Evolutionary conservation across 495 filamentous ascomycete species (phyloP), one percentile per base, ranked within the genome.

Genomic region (Zalerion maritima): DNA sequence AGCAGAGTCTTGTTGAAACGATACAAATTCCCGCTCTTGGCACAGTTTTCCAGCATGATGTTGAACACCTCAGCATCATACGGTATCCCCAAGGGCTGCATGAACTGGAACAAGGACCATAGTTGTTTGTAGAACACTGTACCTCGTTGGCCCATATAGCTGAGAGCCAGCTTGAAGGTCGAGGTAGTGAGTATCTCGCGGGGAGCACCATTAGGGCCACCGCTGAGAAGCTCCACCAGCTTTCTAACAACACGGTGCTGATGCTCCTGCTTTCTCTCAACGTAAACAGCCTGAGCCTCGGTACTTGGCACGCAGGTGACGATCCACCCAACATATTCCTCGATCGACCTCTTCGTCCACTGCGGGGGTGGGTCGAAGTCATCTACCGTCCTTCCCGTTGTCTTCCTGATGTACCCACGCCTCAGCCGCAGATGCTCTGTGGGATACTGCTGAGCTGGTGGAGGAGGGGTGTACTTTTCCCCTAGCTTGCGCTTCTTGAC

Each of bases 151-250:
- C 12, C 24, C 15, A 60, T 44, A 31, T 39, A 60, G 2, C 19
- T 17, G 20, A 64, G 37, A 17, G 55, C 58, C 31, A 54, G 34
- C 31, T 58, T 60, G 31, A 57, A 36, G 13, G 54, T 50, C 12
- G 46, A 37, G 5, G 37, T 21, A 0, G 57, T 50, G 2, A 49
- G 24, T 17, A 31, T 40, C 3, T 26, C 5, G 12, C 32, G 37
- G 4, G 48, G 31, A 0, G 24, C 21, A 30, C 41, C 32, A 37
- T 47, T n/a, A n/a, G n/a, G n/a, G n/a, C n/a, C n/a, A n/a, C n/a
- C 34, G 1, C 35, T 29, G 31, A 60, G 55, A 13, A 45, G 34
- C 1, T 22, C n/a, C 17, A 40, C 26, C 3, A 60, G 40, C n/a
- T 43, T 26, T 8, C 26, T 11, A 17, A 50, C 24, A n/a, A 57